Evolutionary conservation across 1,284 basidiomycete genomes (phyloP).

Genomic region (Polyporus tsugae): DNA sequence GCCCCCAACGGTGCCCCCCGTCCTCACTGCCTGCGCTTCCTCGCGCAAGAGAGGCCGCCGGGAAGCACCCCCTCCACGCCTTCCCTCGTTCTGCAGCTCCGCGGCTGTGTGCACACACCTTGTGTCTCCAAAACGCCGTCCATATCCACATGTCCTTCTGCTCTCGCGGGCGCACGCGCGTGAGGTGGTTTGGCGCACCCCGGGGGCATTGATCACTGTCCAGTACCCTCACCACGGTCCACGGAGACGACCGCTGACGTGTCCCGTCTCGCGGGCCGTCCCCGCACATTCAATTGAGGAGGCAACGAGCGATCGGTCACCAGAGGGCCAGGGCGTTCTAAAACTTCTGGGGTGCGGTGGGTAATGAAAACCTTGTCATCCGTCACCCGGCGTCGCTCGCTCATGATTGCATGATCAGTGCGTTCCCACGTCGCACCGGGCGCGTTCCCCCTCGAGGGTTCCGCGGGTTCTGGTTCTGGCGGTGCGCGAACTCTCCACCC

Average conservation of each 20-base stretch:
- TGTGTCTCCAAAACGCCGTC: conserved; percentile 1
- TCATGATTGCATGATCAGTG: conserved; percentile 1
- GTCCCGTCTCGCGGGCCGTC: conserved; percentile 12
- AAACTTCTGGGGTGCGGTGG: conserved; percentile 34
- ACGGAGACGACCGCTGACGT: not conserved
- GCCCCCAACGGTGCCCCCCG: conserved; percentile 15
- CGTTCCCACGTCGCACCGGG: conserved; percentile 28
- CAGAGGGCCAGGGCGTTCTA: conserved; percentile 16
- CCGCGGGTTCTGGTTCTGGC: conserved; percentile 26
- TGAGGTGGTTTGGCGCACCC: not conserved
- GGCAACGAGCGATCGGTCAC: conserved; percentile 9
- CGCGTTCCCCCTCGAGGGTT: conserved; percentile 32
- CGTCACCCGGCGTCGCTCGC: not conserved
- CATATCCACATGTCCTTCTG: not conserved
- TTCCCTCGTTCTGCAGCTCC: conserved; percentile 22
- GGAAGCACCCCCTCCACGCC: conserved; percentile 21
- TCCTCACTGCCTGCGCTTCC: conserved; percentile 21
- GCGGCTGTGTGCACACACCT: conserved; percentile 18
- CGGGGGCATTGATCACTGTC: not conserved
- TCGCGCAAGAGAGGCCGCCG: conserved; percentile 16
- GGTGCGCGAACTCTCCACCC: conserved; percentile 32
- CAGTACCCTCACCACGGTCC: not conserved
- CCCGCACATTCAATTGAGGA: conserved; percentile 28
- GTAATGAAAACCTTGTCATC: conserved; percentile 36
- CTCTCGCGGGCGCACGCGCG: conserved; percentile 4